These are phyloP conservation scores for Starmerella gropengiesseri DNA, from an alignment of 805 yeast species.

Conservation along the genomic window DNA sequence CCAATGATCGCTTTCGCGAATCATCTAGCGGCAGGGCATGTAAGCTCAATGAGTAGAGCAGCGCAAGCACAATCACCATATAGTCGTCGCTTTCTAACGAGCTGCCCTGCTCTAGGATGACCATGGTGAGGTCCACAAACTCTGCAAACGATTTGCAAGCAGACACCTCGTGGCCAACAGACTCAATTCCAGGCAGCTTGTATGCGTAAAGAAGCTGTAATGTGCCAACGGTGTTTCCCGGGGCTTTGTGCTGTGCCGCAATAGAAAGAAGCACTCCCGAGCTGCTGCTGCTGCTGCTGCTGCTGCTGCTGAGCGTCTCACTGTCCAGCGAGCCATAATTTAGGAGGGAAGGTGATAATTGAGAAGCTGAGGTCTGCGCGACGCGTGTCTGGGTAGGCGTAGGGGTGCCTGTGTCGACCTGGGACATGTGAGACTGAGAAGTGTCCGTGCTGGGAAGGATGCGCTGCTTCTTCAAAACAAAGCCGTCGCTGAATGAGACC, in stretches of 20 bases:
- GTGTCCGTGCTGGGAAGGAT: slow-evolving; percentile 5
- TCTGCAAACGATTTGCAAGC: not conserved
- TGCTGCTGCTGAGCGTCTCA: no score
- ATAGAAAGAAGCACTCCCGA: slow-evolving; percentile 6
- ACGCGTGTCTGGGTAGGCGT: not conserved
- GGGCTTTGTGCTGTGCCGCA: slow-evolving; percentile 13
- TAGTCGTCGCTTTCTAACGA: slow-evolving; percentile 4
- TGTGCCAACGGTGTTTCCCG: slow-evolving; percentile 8
- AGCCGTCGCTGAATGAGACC: slow-evolving; percentile 27
- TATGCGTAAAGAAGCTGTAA: slow-evolving; percentile 12
- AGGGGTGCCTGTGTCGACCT: no score
- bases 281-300: not conserved
- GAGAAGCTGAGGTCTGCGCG: no score
- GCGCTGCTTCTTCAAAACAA: slow-evolving; percentile 21
- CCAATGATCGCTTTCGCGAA: not conserved
- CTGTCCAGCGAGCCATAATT: no score
- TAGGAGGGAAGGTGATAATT: no score
- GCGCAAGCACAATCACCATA: slow-evolving; percentile 8
- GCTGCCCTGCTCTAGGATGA: not conserved
- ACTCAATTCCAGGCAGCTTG: not conserved
- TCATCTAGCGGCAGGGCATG: not conserved
- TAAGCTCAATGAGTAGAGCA: slow-evolving; percentile 12
- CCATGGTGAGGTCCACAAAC: slow-evolving; percentile 3
- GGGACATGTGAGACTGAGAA: not conserved
- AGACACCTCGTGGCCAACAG: slow-evolving; percentile 14